Percentiles rank a stretch among this genome's conserved stretches.
These are phyloP conservation scores for Boletales sp. DNA, from an alignment of 768 basidiomycete genomes.

Conservation along the genomic window DNA sequence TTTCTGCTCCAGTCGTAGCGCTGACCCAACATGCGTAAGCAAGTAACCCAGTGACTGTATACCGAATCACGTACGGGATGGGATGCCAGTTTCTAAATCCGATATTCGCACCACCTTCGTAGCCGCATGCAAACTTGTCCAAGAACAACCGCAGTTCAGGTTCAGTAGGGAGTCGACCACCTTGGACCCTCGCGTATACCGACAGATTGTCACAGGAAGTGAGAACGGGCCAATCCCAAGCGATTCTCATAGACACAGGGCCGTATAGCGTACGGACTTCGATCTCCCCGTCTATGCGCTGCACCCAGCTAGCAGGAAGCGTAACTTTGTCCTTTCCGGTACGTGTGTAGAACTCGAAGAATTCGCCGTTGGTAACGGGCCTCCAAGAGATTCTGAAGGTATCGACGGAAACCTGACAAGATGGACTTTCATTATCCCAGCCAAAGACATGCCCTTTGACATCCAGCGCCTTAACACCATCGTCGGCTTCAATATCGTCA, in stretches of 20 bases:
- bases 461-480: slow-evolving; percentile 39
- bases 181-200: slow-evolving; percentile 77
- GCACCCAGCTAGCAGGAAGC: slow-evolving; percentile 28
- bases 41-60: not conserved
- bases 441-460: slow-evolving; percentile 69
- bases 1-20: slow-evolving; percentile 61
- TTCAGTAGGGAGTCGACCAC: slow-evolving; percentile 93
- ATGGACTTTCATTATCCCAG: slow-evolving; percentile 93
- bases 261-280: slow-evolving; percentile 88
- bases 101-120: slow-evolving; percentile 73
- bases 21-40: slow-evolving; percentile 32
- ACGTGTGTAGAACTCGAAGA: slow-evolving; percentile 58
- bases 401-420: slow-evolving; percentile 53
- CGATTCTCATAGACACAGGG: slow-evolving; percentile 71
- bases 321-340: slow-evolving; percentile 40
- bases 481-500: slow-evolving; percentile 75
- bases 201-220: slow-evolving; percentile 76
- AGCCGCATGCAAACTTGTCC: slow-evolving; percentile 69
- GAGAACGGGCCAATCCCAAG: slow-evolving; percentile 82
- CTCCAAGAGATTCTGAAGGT: slow-evolving; percentile 79
- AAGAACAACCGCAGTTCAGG: slow-evolving; percentile 79
- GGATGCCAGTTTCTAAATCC: slow-evolving; percentile 96
- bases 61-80: slow-evolving; percentile 59
- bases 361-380: slow-evolving; percentile 88
- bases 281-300: slow-evolving; percentile 9